A percentile compares a stretch with the other conserved stretches of the same genome.
Evolutionary conservation across 1,284 basidiomycete species (phyloP).

Genomic region (Vanrija humicola): DNA sequence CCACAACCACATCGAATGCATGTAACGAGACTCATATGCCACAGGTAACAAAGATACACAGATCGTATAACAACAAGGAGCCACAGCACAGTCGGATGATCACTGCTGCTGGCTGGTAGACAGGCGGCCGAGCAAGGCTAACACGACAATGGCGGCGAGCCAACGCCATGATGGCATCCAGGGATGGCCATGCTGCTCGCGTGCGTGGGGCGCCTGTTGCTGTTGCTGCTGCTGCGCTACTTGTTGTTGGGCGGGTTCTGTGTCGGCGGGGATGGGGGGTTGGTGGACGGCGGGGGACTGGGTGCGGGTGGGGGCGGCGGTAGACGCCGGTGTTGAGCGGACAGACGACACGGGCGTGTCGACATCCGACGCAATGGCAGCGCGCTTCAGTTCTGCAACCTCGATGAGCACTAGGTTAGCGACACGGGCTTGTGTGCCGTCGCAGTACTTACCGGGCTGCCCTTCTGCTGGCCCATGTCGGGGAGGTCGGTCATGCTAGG

Average conservation of each 20-base stretch:
- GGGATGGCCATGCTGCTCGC: conserved; percentile 1
- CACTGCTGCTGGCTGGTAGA: conserved; percentile 11
- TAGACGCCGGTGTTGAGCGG: conserved; percentile 3
- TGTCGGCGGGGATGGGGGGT: neutral
- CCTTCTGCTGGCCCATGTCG: conserved; percentile 64
- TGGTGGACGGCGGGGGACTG: conserved; percentile 3
- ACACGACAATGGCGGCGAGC: conserved; percentile 37
- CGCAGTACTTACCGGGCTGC: neutral
- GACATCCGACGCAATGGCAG: neutral
- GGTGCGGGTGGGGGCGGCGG: conserved; percentile 1
- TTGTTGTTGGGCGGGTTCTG: neutral
- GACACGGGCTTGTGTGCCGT: conserved; percentile 7
- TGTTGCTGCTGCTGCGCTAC: conserved; percentile 5
- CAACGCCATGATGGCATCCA: conserved; percentile 43
- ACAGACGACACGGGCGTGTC: conserved; percentile 9
- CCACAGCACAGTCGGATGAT: neutral
- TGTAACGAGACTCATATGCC: neutral
- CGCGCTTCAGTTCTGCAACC: conserved; percentile 7
- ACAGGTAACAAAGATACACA: conserved; percentile 1
- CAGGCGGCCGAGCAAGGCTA: conserved; percentile 40
- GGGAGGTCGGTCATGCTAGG: conserved; percentile 66
- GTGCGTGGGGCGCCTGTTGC: neutral
- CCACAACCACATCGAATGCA: conserved; percentile 1
- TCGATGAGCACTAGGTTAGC: conserved; percentile 3
- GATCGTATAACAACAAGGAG: neutral